Conservation (phyloP, 257 asterid species). For the Echites panduratus region DNA sequence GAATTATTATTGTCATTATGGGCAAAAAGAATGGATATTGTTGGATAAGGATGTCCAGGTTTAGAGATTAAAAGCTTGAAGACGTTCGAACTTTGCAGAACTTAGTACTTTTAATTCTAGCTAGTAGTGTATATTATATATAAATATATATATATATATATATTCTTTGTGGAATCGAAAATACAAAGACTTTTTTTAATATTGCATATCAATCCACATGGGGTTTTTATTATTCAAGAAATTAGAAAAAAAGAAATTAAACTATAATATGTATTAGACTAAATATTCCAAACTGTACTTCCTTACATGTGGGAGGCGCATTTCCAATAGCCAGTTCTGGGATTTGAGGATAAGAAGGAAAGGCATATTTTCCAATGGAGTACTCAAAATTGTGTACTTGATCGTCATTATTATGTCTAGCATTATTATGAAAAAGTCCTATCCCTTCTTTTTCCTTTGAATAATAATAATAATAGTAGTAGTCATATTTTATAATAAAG, state of each 20-base stretch:
- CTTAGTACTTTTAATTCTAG: neutral
- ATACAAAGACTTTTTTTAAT: neutral
- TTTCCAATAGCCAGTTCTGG: neutral
- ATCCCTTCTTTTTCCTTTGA: neutral
- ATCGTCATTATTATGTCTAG: neutral
- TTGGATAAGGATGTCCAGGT: conserved; percentile 13
- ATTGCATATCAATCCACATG: neutral
- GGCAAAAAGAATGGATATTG: conserved; percentile 8
- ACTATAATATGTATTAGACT: too few relatives aligned
- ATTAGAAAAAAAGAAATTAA: too few relatives aligned
- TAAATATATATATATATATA: too few relatives aligned
- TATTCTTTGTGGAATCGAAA: neutral
- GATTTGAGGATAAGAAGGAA: conserved; percentile 3
- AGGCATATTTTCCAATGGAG: neutral
- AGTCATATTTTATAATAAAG: neutral
- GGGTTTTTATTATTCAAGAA: too few relatives aligned
- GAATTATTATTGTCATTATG: conserved; percentile 6
- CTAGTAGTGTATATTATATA: too few relatives aligned
- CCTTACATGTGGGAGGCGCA: neutral
- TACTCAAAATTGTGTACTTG: neutral
- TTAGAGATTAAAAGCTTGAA: conserved; percentile 17
- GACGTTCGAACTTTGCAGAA: conserved; percentile 2
- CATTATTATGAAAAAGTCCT: neutral
- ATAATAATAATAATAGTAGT: neutral
- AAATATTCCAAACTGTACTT: too few relatives aligned